A percentile compares a stretch with the other conserved stretches of the same genome.
Conservation (phyloP, 371 early-diverging fungal species). For the Dentiscutata heterogama region DNA sequence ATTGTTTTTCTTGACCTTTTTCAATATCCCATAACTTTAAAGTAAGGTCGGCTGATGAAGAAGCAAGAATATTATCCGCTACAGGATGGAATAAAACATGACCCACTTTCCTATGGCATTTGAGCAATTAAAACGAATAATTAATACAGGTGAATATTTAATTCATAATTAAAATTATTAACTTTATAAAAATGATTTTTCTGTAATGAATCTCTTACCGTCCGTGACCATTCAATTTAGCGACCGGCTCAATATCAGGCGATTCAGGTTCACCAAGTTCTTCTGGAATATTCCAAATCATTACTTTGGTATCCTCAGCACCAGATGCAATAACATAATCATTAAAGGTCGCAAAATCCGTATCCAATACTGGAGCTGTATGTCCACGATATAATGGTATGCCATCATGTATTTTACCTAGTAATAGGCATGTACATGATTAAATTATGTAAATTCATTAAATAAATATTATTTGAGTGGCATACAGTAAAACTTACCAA, state of each 20-base stretch:
- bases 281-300: conserved; percentile 96
- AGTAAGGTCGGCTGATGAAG: conserved; percentile 91
- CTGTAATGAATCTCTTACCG: conserved; percentile 53
- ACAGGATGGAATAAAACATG: conserved; percentile 97
- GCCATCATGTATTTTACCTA: conserved; percentile 85
- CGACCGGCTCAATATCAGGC: conserved; percentile 69
- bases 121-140: not conserved
- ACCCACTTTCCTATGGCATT: conserved; percentile 84
- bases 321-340: conserved; percentile 92
- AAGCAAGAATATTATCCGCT: conserved; percentile 93
- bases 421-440: not conserved
- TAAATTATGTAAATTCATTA: not conserved
- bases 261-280: conserved; percentile 67
- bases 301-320: conserved; percentile 95
- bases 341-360: conserved; percentile 98
- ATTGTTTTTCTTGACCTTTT: conserved; percentile 85
- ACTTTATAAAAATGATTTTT: not conserved
- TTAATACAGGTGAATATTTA: not conserved
- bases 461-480: not conserved
- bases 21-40: conserved; percentile 98
- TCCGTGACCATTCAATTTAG: conserved; percentile 72
- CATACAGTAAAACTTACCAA: conserved; percentile 65
- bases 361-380: conserved; percentile 95
- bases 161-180: no score
- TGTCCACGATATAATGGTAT: conserved; percentile 94